Evolutionary conservation across 148 eudicot genomes (phyloP).

Genomic region (Mesembryanthemum crystallinum): DNA sequence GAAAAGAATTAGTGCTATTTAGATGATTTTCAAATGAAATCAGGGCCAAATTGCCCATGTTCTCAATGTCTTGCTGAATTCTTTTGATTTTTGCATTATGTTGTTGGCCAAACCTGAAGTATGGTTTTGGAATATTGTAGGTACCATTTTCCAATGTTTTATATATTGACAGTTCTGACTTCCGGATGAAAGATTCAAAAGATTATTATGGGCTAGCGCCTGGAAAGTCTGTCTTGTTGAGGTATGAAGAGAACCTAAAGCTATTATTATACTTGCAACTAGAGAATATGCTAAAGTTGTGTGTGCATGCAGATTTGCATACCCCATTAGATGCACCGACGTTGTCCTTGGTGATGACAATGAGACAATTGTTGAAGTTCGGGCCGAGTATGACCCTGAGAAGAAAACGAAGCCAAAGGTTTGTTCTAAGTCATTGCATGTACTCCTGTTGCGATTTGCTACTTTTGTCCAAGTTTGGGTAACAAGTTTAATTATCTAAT

Average conservation of each 20-base stretch:
- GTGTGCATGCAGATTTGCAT: slow-evolving; percentile 62
- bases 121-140: slow-evolving; percentile 27
- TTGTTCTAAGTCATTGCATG: neutral
- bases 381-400: slow-evolving; percentile 88
- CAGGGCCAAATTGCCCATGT: neutral
- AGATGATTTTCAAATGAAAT: neutral
- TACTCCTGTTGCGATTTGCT: neutral
- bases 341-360: slow-evolving; percentile 81
- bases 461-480: neutral
- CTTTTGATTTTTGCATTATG: slow-evolving; percentile 3
- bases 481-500: neutral
- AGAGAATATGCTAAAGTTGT: neutral
- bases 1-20: neutral
- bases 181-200: slow-evolving; percentile 90
- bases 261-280: neutral
- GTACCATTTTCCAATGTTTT: slow-evolving; percentile 83
- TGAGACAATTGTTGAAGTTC: slow-evolving; percentile 74
- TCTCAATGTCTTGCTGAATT: neutral
- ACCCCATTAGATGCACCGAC: slow-evolving; percentile 87
- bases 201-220: slow-evolving; percentile 98
- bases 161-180: slow-evolving; percentile 92
- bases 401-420: slow-evolving; percentile 94
- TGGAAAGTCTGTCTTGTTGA: slow-evolving; percentile 80
- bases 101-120: slow-evolving; percentile 6
- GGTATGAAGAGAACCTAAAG: slow-evolving; percentile 36